phyloP scores from a whole-genome alignment of 208 protist genomes.

The Leishmania guyanensis region DNA sequence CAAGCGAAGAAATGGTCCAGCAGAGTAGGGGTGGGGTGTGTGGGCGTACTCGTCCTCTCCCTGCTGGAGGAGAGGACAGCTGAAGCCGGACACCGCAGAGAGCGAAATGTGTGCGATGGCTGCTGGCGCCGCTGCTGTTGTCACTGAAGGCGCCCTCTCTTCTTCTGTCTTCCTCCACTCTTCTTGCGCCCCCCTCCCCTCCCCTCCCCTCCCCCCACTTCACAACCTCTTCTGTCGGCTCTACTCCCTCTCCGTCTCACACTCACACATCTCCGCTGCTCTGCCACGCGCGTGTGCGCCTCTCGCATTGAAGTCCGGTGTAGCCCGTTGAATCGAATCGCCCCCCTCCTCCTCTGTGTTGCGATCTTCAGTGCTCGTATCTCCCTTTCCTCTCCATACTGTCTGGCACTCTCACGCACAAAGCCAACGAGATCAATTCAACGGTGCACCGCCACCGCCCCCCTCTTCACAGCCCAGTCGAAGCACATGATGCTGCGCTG shows the following conservation, averaged over 20 bases:
- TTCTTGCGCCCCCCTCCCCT: no score
- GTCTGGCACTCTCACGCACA: background rate
- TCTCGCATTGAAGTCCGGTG: background rate
- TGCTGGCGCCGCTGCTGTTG: background rate
- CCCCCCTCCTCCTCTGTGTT: background rate
- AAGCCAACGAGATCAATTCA: background rate
- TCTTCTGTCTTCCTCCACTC: background rate
- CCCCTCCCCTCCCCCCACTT: background rate
- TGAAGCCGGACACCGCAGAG: background rate
- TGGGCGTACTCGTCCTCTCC: background rate
- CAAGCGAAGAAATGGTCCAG: background rate
- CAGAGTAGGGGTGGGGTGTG: background rate
- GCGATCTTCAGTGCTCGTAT: background rate
- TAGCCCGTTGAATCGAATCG: background rate
- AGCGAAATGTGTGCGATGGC: background rate
- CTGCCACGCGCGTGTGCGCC: background rate
- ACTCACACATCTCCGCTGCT: background rate
- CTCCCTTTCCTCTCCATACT: background rate
- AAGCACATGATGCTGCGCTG: slow-evolving; percentile 71
- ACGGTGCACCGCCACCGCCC: background rate
- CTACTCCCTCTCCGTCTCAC: background rate
- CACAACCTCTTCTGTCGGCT: background rate
- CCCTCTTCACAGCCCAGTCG: background rate
- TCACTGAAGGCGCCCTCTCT: background rate
- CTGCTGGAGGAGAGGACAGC: background rate